Base-by-base conservation (phyloP, 371 early-diverging fungal genomes). In the Scutellospora calospora region DNA sequence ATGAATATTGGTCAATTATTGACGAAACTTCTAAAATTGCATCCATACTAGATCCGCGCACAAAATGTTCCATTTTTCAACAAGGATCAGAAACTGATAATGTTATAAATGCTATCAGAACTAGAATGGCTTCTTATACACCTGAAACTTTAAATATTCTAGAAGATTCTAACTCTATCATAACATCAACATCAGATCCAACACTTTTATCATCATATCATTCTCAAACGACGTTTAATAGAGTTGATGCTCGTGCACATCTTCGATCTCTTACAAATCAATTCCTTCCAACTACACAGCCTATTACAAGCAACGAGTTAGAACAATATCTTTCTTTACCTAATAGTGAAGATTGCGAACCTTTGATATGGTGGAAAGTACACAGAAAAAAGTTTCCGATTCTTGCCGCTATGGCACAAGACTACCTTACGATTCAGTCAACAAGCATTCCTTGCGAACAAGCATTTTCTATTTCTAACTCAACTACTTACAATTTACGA, bases 381-480 rank as follows among this genome's bases (percentile, higher is more conserved):
- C 59, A 57, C 27, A 57, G 22, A 57, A 27, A 57, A 22, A 57
- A n/a, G n/a, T 57, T 57, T 57, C 59, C 59, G 1, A 16, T 49
- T 49, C 49, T 49, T 14, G 49, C 49, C 12, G 49, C 49, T 12
- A 69, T 69, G 71, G 45, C 45, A 14, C 71, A 1, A 20, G 71
- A 74, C 18, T 74, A 74, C 11, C 52, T 74, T 27, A 49, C 52
- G 5, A 54, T 49, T 16, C 57, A 74, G 27, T 52, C 52, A 33
- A n/a, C 73, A 29, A 73, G 73, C n/a, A 25, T 73, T 12, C 27
- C 73, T 20, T 49, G 73, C 49, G 73, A 73, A 27, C 25, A 55
- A 25, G 49, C 49, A 2, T 73, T 73, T 29, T 73, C 54, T 4
- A 49, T 52, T 18, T 22, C 73, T 5, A 73, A 51, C 4, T 49